Evolutionary conservation across 768 basidiomycete species (phyloP).

Genomic region (Amanita jacksonii): DNA sequence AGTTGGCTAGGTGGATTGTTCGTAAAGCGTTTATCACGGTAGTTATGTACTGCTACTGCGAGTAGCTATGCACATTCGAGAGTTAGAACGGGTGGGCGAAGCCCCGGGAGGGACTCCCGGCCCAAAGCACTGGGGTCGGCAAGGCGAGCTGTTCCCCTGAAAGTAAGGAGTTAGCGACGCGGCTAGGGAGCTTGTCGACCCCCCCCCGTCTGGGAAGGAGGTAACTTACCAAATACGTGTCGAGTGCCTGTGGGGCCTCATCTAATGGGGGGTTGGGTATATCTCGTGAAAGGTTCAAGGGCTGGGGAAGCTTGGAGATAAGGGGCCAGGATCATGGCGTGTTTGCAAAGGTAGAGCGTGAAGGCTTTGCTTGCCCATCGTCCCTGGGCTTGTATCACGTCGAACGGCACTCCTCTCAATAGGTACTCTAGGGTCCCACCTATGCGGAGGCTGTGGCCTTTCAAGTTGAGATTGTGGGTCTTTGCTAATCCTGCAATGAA

Average conservation of each 20-base stretch:
- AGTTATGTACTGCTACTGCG: too few relatives aligned
- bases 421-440: too few relatives aligned
- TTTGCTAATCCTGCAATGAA: neutral
- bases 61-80: too few relatives aligned
- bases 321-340: constrained; percentile 17
- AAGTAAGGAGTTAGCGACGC: too few relatives aligned
- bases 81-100: too few relatives aligned
- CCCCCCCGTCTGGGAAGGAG: neutral
- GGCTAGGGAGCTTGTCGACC: neutral
- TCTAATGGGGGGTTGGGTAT: neutral
- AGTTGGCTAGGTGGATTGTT: too few relatives aligned
- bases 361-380: constrained; percentile 25
- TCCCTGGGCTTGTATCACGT: constrained; percentile 21
- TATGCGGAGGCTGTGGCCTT: constrained; percentile 24
- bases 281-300: constrained; percentile 6
- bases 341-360: constrained; percentile 19
- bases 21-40: too few relatives aligned
- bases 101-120: too few relatives aligned
- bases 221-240: neutral
- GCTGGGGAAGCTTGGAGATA: constrained; percentile 18
- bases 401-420: too few relatives aligned
- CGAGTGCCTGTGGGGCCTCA: too few relatives aligned
- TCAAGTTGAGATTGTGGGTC: constrained; percentile 5
- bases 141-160: too few relatives aligned
- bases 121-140: too few relatives aligned